A percentile compares a stretch with the other conserved stretches of the same genome.
phyloP scores from a whole-genome alignment of 1,284 basidiomycete genomes.

The Filobasidium uniguttulatum region DNA sequence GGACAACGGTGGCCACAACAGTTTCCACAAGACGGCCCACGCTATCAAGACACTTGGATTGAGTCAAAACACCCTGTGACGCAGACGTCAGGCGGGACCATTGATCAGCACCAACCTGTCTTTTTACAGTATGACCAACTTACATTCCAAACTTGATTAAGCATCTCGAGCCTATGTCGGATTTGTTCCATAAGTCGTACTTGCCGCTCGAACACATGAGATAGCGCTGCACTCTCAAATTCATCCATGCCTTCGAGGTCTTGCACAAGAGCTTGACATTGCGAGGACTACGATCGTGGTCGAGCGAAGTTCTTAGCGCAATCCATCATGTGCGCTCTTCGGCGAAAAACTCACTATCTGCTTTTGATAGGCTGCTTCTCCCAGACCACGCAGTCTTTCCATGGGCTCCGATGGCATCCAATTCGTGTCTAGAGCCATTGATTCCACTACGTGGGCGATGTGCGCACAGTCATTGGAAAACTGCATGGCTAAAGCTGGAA shows the following conservation, averaged over 20 bases:
- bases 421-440: constrained; percentile 44
- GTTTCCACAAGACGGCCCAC: constrained; percentile 64
- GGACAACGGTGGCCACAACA: constrained; percentile 54
- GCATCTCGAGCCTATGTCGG: constrained; percentile 50
- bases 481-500: constrained; percentile 54
- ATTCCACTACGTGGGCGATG: constrained; percentile 41
- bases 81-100: too few species aligned
- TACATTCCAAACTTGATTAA: constrained; percentile 63
- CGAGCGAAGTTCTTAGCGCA: background rate
- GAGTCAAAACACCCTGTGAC: constrained; percentile 28
- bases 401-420: constrained; percentile 4
- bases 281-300: constrained; percentile 34
- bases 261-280: constrained; percentile 40
- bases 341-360: constrained; percentile 44
- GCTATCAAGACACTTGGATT: constrained; percentile 33
- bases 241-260: constrained; percentile 51
- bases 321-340: background rate
- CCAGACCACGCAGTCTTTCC: background rate
- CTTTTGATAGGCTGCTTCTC: constrained; percentile 49
- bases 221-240: constrained; percentile 58
- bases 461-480: constrained; percentile 78
- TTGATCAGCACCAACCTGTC: too few species aligned
- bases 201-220: constrained; percentile 62
- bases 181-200: constrained; percentile 56
- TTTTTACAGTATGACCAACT: constrained; percentile 25